Percentiles rank a stretch among this genome's conserved stretches.
phyloP scores from a whole-genome alignment of 2,329 filamentous ascomycete genomes.

The Colletotrichum spaethianum region DNA sequence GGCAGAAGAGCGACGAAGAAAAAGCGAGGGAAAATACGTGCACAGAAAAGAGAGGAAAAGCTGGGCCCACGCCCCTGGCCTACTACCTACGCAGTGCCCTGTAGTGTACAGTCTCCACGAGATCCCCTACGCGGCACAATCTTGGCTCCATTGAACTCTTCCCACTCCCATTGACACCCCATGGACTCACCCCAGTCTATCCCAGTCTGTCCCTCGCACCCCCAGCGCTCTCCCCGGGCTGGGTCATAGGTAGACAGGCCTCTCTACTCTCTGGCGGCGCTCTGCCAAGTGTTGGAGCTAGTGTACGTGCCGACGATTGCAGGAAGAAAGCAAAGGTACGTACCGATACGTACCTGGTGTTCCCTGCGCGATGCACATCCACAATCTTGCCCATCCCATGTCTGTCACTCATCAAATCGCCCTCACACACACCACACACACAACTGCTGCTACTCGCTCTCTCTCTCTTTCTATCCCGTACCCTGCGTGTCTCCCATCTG shows the following conservation, averaged over 20 bases:
- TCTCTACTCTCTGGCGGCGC: not conserved
- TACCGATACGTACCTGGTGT: conserved; percentile 17
- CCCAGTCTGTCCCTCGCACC: not conserved
- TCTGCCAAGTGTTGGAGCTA: not conserved
- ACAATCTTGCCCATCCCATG: conserved; percentile 38
- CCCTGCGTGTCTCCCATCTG: conserved; percentile 25
- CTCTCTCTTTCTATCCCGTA: conserved; percentile 24
- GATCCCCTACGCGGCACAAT: conserved; percentile 28
- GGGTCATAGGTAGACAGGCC: conserved; percentile 2
- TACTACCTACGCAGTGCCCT: too few species aligned
- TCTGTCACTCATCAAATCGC: conserved; percentile 34
- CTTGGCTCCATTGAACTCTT: conserved; percentile 36
- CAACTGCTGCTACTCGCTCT: not conserved
- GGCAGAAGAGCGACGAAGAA: not conserved
- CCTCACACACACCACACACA: conserved; percentile 17
- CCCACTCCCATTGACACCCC: conserved; percentile 33
- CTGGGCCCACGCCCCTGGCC: not conserved
- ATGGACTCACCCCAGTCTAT: conserved; percentile 2
- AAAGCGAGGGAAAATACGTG: conserved; percentile 8
- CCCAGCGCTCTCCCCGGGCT: conserved; percentile 33
- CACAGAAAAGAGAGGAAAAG: not conserved
- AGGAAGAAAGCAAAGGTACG: not conserved
- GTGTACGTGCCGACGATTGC: not conserved
- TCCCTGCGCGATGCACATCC: conserved; percentile 17
- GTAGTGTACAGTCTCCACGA: not conserved